Percentiles rank a stretch among this genome's conserved stretches.
These are phyloP conservation scores for Suillus hirtellus DNA, from an alignment of 768 basidiomycete genomes.

Conservation along the genomic window DNA sequence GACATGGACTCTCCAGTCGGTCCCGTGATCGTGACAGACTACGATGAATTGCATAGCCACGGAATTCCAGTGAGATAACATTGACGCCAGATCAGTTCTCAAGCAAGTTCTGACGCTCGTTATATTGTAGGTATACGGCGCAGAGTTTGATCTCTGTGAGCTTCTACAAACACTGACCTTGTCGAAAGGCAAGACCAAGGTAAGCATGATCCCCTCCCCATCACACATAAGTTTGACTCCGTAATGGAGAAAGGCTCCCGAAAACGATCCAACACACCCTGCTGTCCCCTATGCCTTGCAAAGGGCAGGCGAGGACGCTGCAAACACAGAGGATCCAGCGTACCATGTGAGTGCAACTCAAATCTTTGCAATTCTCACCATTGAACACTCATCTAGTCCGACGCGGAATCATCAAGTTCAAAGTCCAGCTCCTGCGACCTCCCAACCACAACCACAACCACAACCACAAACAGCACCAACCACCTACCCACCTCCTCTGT, in stretches of 20 bases:
- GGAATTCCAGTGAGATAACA: conserved; percentile 25
- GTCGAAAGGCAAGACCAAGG: conserved; percentile 36
- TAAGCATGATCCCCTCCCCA: conserved; percentile 14
- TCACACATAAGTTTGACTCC: neutral
- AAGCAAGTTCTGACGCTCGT: conserved; percentile 9
- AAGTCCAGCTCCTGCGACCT: conserved; percentile 38
- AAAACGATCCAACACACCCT: conserved; percentile 14
- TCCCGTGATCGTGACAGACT: conserved; percentile 27
- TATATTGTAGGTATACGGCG: conserved; percentile 24
- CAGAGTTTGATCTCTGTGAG: conserved; percentile 51
- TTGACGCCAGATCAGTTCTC: neutral
- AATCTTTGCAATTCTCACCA: neutral
- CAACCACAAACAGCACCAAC: conserved; percentile 16
- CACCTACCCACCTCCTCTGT: conserved; percentile 20
- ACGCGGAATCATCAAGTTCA: conserved; percentile 48
- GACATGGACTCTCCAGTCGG: conserved; percentile 35
- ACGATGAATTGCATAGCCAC: conserved; percentile 20
- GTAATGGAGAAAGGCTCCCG: conserved; percentile 35
- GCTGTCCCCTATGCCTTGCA: conserved; percentile 31
- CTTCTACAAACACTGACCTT: conserved; percentile 54
- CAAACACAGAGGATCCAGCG: conserved; percentile 45
- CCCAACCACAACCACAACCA: conserved; percentile 12
- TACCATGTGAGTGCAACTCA: conserved; percentile 37
- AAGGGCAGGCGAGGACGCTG: conserved; percentile 41
- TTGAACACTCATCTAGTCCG: conserved; percentile 36